Conservation (phyloP, 1,139 yeast genomes). For the Pichia sp. region DNA sequence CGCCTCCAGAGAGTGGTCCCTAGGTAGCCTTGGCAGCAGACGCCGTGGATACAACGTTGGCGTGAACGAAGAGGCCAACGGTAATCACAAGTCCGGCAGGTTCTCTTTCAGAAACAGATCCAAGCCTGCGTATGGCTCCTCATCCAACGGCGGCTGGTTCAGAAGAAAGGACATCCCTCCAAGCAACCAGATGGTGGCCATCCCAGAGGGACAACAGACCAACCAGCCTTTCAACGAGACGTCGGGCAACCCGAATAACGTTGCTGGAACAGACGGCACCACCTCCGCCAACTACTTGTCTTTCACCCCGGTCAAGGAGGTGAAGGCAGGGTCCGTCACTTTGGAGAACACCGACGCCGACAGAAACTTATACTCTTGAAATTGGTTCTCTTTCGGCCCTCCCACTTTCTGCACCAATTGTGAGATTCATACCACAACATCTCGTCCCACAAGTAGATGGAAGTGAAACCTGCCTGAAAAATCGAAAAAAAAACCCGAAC, state of each 20-base stretch:
- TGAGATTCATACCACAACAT: background rate
- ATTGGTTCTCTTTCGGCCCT: background rate
- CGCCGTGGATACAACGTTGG: background rate
- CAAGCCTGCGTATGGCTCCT: constrained; percentile 1
- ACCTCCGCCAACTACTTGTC: constrained; percentile 8
- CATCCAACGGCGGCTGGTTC: constrained; percentile 12
- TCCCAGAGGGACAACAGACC: background rate
- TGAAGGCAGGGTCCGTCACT: background rate
- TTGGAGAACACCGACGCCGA: background rate
- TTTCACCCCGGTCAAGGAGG: constrained; percentile 12
- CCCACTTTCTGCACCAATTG: background rate
- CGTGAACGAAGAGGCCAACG: background rate
- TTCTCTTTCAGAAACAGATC: background rate
- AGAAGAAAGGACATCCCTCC: constrained; percentile 13
- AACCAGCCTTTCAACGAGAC: background rate
- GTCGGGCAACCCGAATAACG: background rate
- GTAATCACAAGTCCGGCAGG: background rate
- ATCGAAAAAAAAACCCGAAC: too few species aligned
- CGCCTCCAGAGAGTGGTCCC: constrained; percentile 2
- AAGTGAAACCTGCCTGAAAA: background rate
- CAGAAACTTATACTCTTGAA: background rate
- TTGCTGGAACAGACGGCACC: background rate
- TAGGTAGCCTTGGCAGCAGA: background rate
- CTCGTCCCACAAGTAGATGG: background rate
- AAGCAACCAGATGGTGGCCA: constrained; percentile 5